Base-by-base conservation (phyloP, 2,329 filamentous ascomycete genomes). In the Acephala macrosclerotiorum region DNA sequence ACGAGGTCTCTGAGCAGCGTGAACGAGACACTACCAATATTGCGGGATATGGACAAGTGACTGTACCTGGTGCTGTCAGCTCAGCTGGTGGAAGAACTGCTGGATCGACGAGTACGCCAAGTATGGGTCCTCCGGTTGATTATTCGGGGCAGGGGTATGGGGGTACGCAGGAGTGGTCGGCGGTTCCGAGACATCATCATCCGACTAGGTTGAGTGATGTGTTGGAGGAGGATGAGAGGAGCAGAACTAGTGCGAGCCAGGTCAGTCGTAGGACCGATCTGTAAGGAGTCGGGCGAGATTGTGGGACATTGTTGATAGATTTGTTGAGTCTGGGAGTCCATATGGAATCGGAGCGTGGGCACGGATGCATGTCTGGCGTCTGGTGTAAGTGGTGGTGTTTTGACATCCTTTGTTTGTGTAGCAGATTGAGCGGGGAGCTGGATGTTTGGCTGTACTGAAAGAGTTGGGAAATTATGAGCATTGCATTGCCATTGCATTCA, bases 141-240 rank as follows among this genome's bases (percentile, higher is more conserved):
- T 93, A 93, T 74, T 83, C 85, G 5, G 90, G 89, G 53, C 81
- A 87, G 53, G 88, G 85, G 25, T 93, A 89, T 78, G 89, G 83
- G n/a, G 78, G 83, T 8, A 85, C 87, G 0, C 78, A 83, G 1
- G 89, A 87, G 18, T 96, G 93, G 92, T 92, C 96, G 69, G 79
- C 81, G n/a, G 82, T 93, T 68, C 89, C 90, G 26, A 86, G 89
- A 63, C 94, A 97, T 78, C 92, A 96, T 71, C 93, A 97, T 79
- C 94, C 94, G 0, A 97, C 94, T 9, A 84, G 94, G 64, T 82
- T 97, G 68, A 97, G 93, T 77, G 94, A 97, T 79, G 94, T 97
- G 33, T 85, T 96, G 75, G 93, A 93, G 75, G 91, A 96, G 69
- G 92, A 96, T 71, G 93, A 96, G 79, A 84, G 89, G 59, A 92